phyloP scores from a whole-genome alignment of 176 grass and related monocot species.

The Chloris gayana region DNA sequence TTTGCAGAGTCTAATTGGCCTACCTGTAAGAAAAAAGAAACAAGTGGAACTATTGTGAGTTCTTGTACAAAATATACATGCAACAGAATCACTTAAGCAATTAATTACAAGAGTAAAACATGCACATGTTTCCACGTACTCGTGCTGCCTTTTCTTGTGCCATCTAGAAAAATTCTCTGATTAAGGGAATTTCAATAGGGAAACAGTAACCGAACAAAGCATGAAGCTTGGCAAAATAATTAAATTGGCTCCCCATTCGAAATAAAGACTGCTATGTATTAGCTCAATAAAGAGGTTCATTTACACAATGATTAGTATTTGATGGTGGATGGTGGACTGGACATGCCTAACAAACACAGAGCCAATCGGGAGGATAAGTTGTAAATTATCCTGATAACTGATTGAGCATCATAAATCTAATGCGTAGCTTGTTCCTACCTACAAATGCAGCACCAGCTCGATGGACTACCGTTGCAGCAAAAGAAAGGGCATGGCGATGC shows the following conservation, averaged over 20 bases:
- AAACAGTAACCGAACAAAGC: neutral
- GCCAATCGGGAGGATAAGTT: neutral
- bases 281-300: neutral
- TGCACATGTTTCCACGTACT: neutral
- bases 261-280: neutral
- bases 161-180: neutral
- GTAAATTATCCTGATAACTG: conserved; percentile 10
- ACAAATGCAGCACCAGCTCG: neutral
- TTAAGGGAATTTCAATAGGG: neutral
- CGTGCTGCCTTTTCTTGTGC: neutral
- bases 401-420: neutral
- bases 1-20: conserved; percentile 32
- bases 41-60: neutral
- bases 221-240: neutral
- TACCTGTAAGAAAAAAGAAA: conserved; percentile 42
- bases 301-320: neutral
- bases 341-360: neutral
- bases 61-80: conserved; percentile 9
- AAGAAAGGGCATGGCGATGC: neutral
- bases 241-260: neutral
- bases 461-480: neutral
- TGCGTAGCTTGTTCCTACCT: neutral
- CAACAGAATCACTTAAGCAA: conserved; percentile 15
- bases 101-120: conserved; percentile 15
- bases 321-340: neutral